Base-by-base conservation (phyloP, 495 filamentous ascomycete genomes). In the Neurospora africana region DNA sequence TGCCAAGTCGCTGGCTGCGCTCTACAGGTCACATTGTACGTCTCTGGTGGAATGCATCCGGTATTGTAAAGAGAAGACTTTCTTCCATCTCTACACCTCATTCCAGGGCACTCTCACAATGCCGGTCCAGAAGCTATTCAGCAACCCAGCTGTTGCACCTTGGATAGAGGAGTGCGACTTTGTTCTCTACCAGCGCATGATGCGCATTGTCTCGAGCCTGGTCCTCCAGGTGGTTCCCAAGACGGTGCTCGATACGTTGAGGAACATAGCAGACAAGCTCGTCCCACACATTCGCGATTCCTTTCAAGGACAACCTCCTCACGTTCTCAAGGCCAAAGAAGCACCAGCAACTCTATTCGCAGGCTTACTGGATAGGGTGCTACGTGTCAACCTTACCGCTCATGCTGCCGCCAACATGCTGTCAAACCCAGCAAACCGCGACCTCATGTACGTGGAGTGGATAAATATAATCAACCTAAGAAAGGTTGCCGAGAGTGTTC, bases 121-220 rank as follows among this genome's bases (percentile, higher is more conserved):
- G 78, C 96, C 96, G 4, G 93, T 97, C n/a, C 94, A 97, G 82
- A 98, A 95, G 81, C 86, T 99, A 13, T 89, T 99, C 72, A 89
- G 90, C 8, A 89, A 95, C 75, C 91, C 91, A 3, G 88, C 87
- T 71, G 84, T 99, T 68, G 92, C 93, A 17, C 88, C 91, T 4
- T 99, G 95, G 95, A 96, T 99, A 74, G 91, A 93, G 76, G 91
- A 96, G 78, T 97, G 93, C 76, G 95, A 99, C 75, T 95, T 94
- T 83, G 83, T 94, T 43, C 93, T 98, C 85, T 99, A 99, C 78
- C 93, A 90, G 75, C 94, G 94, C 75, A 97, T 98, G 93, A 93
- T 97, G 81, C 89, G 91, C 35, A 93, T 97, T 70, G 87, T 98
- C 36, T 90, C 92, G 7, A 89, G 89, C 6, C 84, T 99, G 39